Conservation (phyloP, 768 basidiomycete species). For the Exsudoporus frostii region DNA sequence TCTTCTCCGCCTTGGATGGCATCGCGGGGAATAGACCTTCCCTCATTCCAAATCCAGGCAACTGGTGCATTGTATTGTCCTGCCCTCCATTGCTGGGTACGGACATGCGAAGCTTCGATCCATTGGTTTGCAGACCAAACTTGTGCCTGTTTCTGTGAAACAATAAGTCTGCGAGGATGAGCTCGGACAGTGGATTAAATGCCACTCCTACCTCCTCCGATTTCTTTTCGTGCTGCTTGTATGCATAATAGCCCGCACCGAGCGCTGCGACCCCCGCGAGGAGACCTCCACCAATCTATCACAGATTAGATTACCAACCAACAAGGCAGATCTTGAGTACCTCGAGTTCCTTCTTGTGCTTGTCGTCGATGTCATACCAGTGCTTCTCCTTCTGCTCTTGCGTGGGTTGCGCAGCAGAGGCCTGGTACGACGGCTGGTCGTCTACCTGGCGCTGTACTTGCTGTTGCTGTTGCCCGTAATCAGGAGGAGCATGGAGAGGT, state of each 20-base stretch:
- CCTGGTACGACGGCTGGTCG: conserved; percentile 18
- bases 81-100: conserved; percentile 46
- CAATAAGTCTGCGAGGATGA: not conserved
- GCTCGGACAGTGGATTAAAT: not conserved
- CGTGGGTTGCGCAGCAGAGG: conserved; percentile 20
- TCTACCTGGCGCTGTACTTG: conserved; percentile 28
- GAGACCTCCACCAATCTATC: conserved; percentile 63
- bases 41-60: conserved; percentile 62
- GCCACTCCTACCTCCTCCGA: conserved; percentile 49
- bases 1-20: conserved; percentile 60
- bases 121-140: conserved; percentile 52
- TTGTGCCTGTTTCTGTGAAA: conserved; percentile 45
- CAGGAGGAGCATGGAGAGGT: not conserved
- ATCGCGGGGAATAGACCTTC: conserved; percentile 53
- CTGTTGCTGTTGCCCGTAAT: conserved; percentile 24
- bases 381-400: conserved; percentile 50
- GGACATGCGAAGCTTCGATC: conserved; percentile 53
- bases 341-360: conserved; percentile 57
- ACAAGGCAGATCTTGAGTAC: conserved; percentile 29
- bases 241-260: conserved; percentile 50
- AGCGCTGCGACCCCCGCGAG: conserved; percentile 50
- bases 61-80: conserved; percentile 45
- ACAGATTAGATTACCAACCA: conserved; percentile 3
- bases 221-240: conserved; percentile 53
- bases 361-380: conserved; percentile 55